Percentiles rank a stretch among this genome's conserved stretches.
Evolutionary conservation across 257 asterid genomes (phyloP).

Genomic region (Eucommia ulmoides): DNA sequence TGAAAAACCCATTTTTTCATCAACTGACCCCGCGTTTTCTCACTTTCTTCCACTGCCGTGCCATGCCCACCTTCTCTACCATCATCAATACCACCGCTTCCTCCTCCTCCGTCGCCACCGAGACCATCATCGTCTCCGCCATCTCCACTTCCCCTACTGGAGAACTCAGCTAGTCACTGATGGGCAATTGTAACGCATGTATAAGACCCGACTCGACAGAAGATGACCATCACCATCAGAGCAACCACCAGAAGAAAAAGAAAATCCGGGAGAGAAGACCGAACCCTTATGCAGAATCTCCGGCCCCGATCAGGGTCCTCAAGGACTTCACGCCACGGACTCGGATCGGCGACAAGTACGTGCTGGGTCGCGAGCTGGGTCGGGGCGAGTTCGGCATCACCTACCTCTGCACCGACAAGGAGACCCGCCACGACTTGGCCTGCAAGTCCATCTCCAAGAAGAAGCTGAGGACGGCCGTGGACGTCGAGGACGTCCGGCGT

Average conservation of each 20-base stretch:
- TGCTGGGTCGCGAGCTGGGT: constrained; percentile 15
- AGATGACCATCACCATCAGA: background rate
- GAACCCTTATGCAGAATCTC: constrained; percentile 4
- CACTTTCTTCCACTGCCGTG: background rate
- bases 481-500: constrained; percentile 17
- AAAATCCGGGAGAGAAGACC: background rate
- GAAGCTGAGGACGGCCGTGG: constrained; percentile 8
- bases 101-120: background rate
- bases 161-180: background rate
- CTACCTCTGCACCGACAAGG: constrained; percentile 11
- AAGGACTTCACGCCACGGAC: background rate
- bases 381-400: constrained; percentile 21
- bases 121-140: background rate
- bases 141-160: background rate
- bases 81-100: background rate
- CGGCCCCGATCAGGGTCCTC: constrained; percentile 1
- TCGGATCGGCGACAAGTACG: constrained; percentile 5
- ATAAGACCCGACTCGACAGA: background rate
- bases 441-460: constrained; percentile 15
- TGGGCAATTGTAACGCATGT: constrained; percentile 1
- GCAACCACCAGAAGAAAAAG: background rate
- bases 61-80: background rate
- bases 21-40: background rate
- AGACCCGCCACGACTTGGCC: constrained; percentile 11
- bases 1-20: background rate